Base-by-base conservation (phyloP, 1,139 yeast genomes). In the Candida frijolesensis region DNA sequence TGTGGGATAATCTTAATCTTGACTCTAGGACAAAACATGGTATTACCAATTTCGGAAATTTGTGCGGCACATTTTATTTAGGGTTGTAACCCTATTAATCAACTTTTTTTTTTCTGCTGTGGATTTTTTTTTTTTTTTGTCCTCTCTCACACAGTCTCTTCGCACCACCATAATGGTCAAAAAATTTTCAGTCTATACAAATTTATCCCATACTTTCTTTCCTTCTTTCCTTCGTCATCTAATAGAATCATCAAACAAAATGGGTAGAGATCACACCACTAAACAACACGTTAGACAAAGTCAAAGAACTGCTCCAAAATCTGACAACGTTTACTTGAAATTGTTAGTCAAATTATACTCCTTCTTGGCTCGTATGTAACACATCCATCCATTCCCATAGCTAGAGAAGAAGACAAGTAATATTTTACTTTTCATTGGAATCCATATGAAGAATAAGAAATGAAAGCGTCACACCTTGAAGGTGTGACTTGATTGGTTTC, bases 271-370 rank as follows among this genome's bases (percentile, higher is more conserved):
- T 83, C 96, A 89, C 84, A 84, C 89, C 80, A 78, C 85, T 77
- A 92, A 91, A 81, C 97, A 91, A 82, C 99, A 94, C 87, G 84
- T 83, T 76, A 89, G 92, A 82, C 82, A 87, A 67, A 87, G 96
- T 79, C 96, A 90, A 89, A 92, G 99, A 84, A 82, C 87, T 73
- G 97, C 97, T 79, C 99, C 99, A 82, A 91, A 91, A 85, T 92
- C 98, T 65, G 97, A 94, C 83, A 95, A 94, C 77, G 97, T 92
- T 80, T 94, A 95, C 96, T 85, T 94, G 83, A 88, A 87, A 81
- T 81, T 94, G 76, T 87, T 94, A 81, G 99, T 94, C 78, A 92
- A 92, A 87, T 85, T 94, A 71, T 94, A 92, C 89, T 81, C 97
- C 73, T 95, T 90, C 96, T 85, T 94, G 81, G 97, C 98, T 82